A percentile compares a stretch with the other conserved stretches of the same genome.
Evolutionary conservation across 768 basidiomycete species (phyloP).

Genomic region (Termitomyces sp.): DNA sequence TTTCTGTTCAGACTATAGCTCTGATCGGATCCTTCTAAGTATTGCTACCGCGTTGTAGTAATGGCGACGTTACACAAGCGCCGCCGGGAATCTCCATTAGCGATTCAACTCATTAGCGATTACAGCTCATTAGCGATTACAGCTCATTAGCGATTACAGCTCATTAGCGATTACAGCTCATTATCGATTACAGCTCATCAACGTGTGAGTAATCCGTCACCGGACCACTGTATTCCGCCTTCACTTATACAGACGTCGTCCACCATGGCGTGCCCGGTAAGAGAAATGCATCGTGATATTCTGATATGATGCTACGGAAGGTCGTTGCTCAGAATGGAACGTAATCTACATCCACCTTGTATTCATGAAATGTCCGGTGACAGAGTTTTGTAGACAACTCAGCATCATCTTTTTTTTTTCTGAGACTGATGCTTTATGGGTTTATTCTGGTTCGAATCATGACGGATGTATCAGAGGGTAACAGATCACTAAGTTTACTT

Average conservation of each 20-base stretch:
- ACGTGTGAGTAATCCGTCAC: conserved; percentile 4
- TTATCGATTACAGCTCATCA: conserved; percentile 1
- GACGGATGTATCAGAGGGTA: conserved; percentile 8
- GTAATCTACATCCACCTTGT: background rate
- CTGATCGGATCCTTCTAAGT: background rate
- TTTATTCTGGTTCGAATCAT: conserved; percentile 2
- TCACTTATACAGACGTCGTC: background rate
- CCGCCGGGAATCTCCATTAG: conserved; percentile 11
- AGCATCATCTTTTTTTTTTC: background rate
- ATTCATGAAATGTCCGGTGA: conserved; percentile 1
- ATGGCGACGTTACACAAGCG: conserved; percentile 1
- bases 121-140: background rate
- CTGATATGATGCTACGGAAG: conserved; percentile 2
- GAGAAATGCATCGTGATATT: background rate
- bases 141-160: conserved; percentile 6
- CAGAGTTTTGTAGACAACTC: background rate
- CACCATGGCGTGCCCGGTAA: background rate
- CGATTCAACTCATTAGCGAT: conserved; percentile 7
- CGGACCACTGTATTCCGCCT: background rate
- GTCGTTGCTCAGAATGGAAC: background rate
- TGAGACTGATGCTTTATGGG: conserved; percentile 5
- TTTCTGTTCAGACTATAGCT: background rate
- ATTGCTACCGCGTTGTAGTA: conserved; percentile 2
- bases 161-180: too few relatives aligned
- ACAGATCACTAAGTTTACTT: conserved; percentile 8